These are phyloP conservation scores for Hypoxylon sp. DNA, from an alignment of 2,329 filamentous ascomycete genomes.

Conservation along the genomic window DNA sequence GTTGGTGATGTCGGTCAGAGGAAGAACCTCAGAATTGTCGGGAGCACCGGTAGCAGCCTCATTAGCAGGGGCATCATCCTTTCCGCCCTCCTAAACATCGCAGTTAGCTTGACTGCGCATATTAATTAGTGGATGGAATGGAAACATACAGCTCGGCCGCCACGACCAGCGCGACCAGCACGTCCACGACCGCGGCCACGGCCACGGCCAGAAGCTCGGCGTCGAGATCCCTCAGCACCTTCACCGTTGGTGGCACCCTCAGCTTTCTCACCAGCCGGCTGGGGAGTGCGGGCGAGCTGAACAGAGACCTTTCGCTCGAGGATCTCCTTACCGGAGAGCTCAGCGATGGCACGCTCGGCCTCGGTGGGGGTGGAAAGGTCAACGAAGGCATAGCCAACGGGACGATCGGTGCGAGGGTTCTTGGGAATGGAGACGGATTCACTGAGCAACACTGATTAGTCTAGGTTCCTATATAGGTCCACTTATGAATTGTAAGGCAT, in stretches of 20 bases:
- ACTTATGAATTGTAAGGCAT: conserved; percentile 3
- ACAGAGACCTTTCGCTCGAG: conserved; percentile 99
- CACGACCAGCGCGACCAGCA: conserved; percentile 77
- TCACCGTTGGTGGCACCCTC: conserved; percentile 82
- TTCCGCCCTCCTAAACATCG: conserved; percentile 59
- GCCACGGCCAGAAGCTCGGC: conserved; percentile 74
- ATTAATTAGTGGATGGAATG: background rate
- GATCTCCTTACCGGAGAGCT: conserved; percentile 97
- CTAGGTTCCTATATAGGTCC: background rate
- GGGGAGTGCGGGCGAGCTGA: conserved; percentile 97
- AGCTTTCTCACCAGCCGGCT: conserved; percentile 82
- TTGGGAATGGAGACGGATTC: conserved; percentile 99
- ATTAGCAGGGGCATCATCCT: conserved; percentile 62
- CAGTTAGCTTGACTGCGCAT: conserved; percentile 39
- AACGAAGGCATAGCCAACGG: conserved; percentile 98
- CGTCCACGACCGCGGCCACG: conserved; percentile 76
- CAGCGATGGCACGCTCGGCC: conserved; percentile 93
- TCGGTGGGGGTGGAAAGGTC: conserved; percentile 95
- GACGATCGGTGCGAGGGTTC: conserved; percentile 98
- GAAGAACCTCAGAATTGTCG: conserved; percentile 67
- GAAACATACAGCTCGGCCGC: conserved; percentile 67
- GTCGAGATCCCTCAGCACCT: conserved; percentile 76
- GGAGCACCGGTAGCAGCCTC: conserved; percentile 66
- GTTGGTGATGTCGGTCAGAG: conserved; percentile 70
- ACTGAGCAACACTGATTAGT: conserved; percentile 65